Base-by-base conservation (phyloP, 306 rosid genomes). In the Cicer arietinum region DNA sequence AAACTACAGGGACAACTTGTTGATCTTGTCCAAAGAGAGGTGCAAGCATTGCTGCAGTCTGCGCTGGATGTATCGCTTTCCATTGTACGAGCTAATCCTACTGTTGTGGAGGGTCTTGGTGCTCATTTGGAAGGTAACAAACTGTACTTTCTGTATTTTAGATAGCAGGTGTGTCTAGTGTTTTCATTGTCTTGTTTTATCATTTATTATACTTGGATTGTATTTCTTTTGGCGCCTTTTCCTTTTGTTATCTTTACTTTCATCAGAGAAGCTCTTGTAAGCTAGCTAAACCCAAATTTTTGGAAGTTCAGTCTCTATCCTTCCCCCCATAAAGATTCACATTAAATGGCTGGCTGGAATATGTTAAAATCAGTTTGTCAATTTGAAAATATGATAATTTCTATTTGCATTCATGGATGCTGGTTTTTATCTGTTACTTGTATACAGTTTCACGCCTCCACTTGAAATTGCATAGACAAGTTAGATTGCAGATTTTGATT, bases 91-190 rank as follows among this genome's bases (percentile, higher is more conserved):
- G 97, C 97, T 67, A 92, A 92, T 82, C 92, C 97, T 76, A 82
- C 87, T 59, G 90, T 90, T 78, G 78, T 92, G 84, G 97, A 92
- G 89, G 97, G 97, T 73, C 97, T 90, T 11, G 96, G 96, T 78
- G 88, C 97, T 70, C 84, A 90, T 77, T 83, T 92, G 83, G 96
- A 92, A 88, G 97, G 96, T 92, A 73, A 14, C 16, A 14, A 14
- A 78, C 18, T 12, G 25, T 43, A 9, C 57, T 25, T 20, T 0
- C 47, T 6, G 9, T 30, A 43, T 3, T 58, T 44, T 7, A 22
- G 41, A 0, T 22, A 59, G 9, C 37, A 60, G 47, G 1, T 47
- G 69, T 47, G 46, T 3, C 9, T 6, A 46, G 18, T 47, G 61
- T 46, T 61, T 74, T 37, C 7, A 8, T 35, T 45, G 47, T 45